phyloP scores from a whole-genome alignment of 495 filamentous ascomycete species.

The Xylaria bambusicola region DNA sequence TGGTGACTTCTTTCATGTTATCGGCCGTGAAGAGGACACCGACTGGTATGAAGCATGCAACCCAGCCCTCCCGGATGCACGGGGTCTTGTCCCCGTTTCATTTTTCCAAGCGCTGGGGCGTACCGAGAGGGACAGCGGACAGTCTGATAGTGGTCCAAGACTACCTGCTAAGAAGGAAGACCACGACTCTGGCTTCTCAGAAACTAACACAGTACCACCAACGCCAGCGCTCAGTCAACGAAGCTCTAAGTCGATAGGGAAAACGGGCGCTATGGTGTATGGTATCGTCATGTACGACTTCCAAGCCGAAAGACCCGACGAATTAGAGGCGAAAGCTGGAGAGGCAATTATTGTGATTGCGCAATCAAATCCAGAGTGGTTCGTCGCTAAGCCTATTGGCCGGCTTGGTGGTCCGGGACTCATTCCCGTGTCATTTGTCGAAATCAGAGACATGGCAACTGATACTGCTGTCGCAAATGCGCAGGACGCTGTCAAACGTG shows the following conservation, averaged over 20 bases:
- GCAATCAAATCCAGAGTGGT: conserved; percentile 99
- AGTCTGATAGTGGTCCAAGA: conserved; percentile 65
- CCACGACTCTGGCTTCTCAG: conserved; percentile 38
- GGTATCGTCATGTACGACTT: conserved; percentile 98
- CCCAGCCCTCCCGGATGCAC: conserved; percentile 81
- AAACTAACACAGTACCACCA: conserved; percentile 50
- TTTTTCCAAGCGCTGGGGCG: conserved; percentile 92
- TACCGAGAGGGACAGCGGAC: conserved; percentile 82
- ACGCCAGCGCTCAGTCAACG: conserved; percentile 49
- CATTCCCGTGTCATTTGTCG: conserved; percentile 96
- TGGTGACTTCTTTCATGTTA: conserved; percentile 98
- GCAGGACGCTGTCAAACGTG: conserved; percentile 80
- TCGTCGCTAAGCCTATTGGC: conserved; percentile 97
- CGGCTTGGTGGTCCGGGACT: conserved; percentile 89
- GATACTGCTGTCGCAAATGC: conserved; percentile 81
- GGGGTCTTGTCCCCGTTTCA: conserved; percentile 87
- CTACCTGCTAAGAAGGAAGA: conserved; percentile 52
- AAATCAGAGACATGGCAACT: conserved; percentile 91
- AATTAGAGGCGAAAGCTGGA: conserved; percentile 90
- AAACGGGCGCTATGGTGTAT: conserved; percentile 87
- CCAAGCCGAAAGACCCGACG: conserved; percentile 89
- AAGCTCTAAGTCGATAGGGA: conserved; percentile 57
- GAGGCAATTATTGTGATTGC: conserved; percentile 98
- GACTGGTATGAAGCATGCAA: conserved; percentile 99
- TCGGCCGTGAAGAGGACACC: conserved; percentile 88